phyloP scores from a whole-genome alignment of 2,329 filamentous ascomycete species.

The Claviceps digitariae region DNA sequence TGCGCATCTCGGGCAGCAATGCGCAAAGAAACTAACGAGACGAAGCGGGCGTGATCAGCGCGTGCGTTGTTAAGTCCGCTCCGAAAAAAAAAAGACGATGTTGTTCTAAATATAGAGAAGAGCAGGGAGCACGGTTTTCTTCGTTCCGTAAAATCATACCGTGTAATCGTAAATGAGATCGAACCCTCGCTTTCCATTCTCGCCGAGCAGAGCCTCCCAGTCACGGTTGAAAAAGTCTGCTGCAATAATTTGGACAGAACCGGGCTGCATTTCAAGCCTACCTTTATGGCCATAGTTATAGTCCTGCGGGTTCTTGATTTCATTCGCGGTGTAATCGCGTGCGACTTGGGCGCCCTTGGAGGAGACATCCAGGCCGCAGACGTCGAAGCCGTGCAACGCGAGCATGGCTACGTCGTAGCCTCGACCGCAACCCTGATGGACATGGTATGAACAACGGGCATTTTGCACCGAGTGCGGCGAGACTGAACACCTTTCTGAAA shows the following conservation, averaged over 20 bases:
- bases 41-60: background rate
- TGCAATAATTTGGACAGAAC: background rate
- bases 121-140: background rate
- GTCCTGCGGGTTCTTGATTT: background rate
- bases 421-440: background rate
- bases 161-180: background rate
- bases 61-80: background rate
- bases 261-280: background rate
- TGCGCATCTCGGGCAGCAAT: background rate
- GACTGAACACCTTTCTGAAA: background rate
- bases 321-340: background rate
- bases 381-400: background rate
- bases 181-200: background rate
- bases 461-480: background rate
- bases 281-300: background rate
- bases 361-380: slow-evolving; percentile 3
- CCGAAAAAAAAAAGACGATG: background rate
- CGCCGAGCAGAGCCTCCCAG: background rate
- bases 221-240: background rate
- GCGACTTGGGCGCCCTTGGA: slow-evolving; percentile 4
- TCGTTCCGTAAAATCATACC: background rate
- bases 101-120: background rate
- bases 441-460: background rate
- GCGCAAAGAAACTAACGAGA: background rate
- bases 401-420: slow-evolving; percentile 6